Evolutionary conservation across 441 rosid species (phyloP), one percentile per base, ranked within the genome.

Genomic region (Gossypium aridum): DNA sequence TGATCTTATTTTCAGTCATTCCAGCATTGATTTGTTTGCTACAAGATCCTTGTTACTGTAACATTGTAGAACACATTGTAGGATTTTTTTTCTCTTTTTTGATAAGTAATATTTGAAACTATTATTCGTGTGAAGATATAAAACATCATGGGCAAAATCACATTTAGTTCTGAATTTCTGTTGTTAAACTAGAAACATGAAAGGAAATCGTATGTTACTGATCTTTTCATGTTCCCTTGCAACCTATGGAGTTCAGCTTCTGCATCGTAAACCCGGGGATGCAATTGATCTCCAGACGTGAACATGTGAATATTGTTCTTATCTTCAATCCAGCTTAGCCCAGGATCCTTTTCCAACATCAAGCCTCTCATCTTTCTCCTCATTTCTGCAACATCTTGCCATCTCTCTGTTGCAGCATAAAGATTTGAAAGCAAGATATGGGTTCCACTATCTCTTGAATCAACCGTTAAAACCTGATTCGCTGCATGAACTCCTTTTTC

Each of bases 271-370:
- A 84, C 64, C 45, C 49, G 63, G 7, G 80, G 77, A 75, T 86
- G 90, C 25, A 78, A 81, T 60, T 87, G 89, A 78, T 91, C 91
- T 25, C 89, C 91, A 1, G 97, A 91, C 64, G 87, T 78, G 79
- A 92, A 88, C 8, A 79, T 82, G 51, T 82, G 87, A 76, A 88
- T 77, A 69, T 74, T 80, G 74, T 86, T 85, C 77, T 78, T 81
- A 59, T 78, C 80, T 80, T 91, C 94, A 59, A 92, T 88, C 97
- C 97, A 92, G 84, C 97, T 94, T 59, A 90, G 65, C 54, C 92
- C 98, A n/a, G 97, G 94, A 81, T 86, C 89, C 81, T 90, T 92
- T 55, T 84, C 85, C 73, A 84, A 63, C 76, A 72, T 75, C 75
- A 87, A 77, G 31, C 85, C 90, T 81, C 91, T 88, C 4, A 85